These are phyloP conservation scores for Macrophomina tecta DNA, from an alignment of 2,329 filamentous ascomycete genomes.

Conservation along the genomic window DNA sequence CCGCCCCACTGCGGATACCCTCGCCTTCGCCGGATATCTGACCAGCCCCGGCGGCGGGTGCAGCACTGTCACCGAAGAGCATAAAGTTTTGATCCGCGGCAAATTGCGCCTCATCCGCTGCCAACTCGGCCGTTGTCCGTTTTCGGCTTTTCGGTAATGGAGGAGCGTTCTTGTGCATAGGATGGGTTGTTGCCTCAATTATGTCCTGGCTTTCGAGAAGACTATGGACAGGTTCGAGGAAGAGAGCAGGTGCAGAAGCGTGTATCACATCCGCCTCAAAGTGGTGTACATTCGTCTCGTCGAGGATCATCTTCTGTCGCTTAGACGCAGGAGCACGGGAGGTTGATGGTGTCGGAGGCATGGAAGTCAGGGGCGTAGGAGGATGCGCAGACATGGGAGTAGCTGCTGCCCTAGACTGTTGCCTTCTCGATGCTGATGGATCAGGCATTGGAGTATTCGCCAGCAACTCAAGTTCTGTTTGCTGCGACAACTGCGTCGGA, in stretches of 20 bases:
- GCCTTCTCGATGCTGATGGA: slow-evolving; percentile 56
- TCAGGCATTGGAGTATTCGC: slow-evolving; percentile 68
- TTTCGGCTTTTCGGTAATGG: slow-evolving; percentile 89
- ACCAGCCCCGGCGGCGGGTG: slow-evolving; percentile 63
- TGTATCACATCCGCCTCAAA: slow-evolving; percentile 79
- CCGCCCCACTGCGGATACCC: slow-evolving; percentile 62
- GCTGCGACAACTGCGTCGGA: slow-evolving; percentile 77
- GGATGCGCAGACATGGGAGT: slow-evolving; percentile 62
- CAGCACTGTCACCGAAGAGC: slow-evolving; percentile 87
- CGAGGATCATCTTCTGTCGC: slow-evolving; percentile 74
- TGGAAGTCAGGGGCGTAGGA: slow-evolving; percentile 65
- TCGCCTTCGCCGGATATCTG: slow-evolving; percentile 73
- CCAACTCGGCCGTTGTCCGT: slow-evolving; percentile 91
- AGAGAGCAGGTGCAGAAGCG: slow-evolving; percentile 74
- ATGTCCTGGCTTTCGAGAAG: slow-evolving; percentile 73
- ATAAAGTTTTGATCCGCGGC: slow-evolving; percentile 91
- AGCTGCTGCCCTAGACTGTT: slow-evolving; percentile 52
- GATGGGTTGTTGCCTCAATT: slow-evolving; percentile 74
- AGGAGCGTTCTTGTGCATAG: slow-evolving; percentile 75
- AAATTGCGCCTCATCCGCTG: slow-evolving; percentile 89
- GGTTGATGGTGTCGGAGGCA: slow-evolving; percentile 64
- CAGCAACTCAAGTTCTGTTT: slow-evolving; percentile 78
- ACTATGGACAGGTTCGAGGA: slow-evolving; percentile 76
- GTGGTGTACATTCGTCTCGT: slow-evolving; percentile 72
- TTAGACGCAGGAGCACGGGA: slow-evolving; percentile 71